Evolutionary conservation across 768 basidiomycete genomes (phyloP).

Genomic region (Hygrophorus russula): DNA sequence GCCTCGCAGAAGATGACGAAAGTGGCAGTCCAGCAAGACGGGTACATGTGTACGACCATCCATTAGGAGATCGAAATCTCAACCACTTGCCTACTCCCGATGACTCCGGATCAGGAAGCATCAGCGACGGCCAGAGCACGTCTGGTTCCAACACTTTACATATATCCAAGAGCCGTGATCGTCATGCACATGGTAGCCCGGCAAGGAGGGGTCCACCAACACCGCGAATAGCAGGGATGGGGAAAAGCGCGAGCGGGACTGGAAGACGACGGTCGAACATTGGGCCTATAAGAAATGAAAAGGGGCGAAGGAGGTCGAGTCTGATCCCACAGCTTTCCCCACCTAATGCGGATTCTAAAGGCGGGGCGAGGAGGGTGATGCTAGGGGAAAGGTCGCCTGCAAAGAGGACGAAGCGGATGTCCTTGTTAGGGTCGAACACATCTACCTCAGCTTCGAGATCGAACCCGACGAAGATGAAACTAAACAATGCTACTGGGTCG

Average conservation of each 20-base stretch:
- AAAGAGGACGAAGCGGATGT: slow-evolving; percentile 49
- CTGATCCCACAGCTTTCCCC: slow-evolving; percentile 62
- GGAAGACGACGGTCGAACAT: slow-evolving; percentile 60
- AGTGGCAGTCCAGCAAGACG: slow-evolving; percentile 23
- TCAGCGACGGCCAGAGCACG: neutral
- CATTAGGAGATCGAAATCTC: slow-evolving; percentile 59
- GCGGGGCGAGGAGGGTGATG: slow-evolving; percentile 14
- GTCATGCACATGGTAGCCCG: slow-evolving; percentile 28
- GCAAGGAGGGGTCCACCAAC: slow-evolving; percentile 41
- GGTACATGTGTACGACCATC: slow-evolving; percentile 14
- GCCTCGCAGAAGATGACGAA: slow-evolving; percentile 69
- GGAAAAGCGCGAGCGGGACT: slow-evolving; percentile 19
- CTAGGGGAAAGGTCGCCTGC: slow-evolving; percentile 35
- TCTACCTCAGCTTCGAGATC: slow-evolving; percentile 15
- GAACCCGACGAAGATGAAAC: slow-evolving; percentile 16
- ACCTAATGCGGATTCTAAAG: slow-evolving; percentile 24
- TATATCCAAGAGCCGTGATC: slow-evolving; percentile 29
- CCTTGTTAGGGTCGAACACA: slow-evolving; percentile 34
- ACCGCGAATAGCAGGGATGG: slow-evolving; percentile 18
- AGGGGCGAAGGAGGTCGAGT: slow-evolving; percentile 65
- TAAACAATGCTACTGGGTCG: slow-evolving; percentile 10
- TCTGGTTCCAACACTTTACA: slow-evolving; percentile 15
- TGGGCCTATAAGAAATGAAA: slow-evolving; percentile 67
- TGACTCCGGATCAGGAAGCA: slow-evolving; percentile 14
- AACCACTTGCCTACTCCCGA: slow-evolving; percentile 33